These are phyloP conservation scores for Helianthus tuberosus DNA, from an alignment of 129 eudicot genomes.

Conservation along the genomic window DNA sequence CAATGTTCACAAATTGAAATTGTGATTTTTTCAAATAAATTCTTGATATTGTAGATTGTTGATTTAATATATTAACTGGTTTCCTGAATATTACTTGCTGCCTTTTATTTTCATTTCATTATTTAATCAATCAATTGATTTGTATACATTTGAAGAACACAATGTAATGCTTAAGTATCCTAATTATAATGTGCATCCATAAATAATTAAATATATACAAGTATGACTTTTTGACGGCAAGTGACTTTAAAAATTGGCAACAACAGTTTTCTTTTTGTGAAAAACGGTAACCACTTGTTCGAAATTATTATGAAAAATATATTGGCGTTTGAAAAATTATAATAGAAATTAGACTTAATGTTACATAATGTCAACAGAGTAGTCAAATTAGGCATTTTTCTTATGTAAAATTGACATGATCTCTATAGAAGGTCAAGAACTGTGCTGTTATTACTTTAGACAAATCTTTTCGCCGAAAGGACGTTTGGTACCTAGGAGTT, in stretches of 20 bases:
- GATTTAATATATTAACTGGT: too few species aligned
- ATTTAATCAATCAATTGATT: background rate
- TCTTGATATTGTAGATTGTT: slow-evolving; percentile 24
- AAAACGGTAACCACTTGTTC: background rate
- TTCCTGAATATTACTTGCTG: background rate
- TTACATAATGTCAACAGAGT: slow-evolving; percentile 5
- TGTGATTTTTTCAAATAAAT: slow-evolving; percentile 6
- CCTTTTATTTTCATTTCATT: background rate
- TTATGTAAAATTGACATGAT: slow-evolving; percentile 6
- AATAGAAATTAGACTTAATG: background rate
- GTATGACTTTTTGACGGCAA: slow-evolving; percentile 15
- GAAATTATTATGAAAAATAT: background rate
- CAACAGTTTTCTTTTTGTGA: slow-evolving; percentile 7
- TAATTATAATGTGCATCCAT: slow-evolving; percentile 2
- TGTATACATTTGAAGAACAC: background rate
- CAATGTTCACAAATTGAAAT: slow-evolving; percentile 15
- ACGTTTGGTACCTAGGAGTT: too few species aligned
- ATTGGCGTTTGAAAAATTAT: background rate
- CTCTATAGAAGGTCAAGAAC: background rate
- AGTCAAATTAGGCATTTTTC: slow-evolving; percentile 16
- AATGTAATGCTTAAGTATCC: background rate
- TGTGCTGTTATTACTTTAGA: background rate
- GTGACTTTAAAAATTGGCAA: slow-evolving; percentile 7
- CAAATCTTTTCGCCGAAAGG: background rate
- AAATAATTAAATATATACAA: background rate